Percentiles rank a stretch among this genome's conserved stretches.
These are phyloP conservation scores for Sapria himalayana DNA, from an alignment of 345 rosid species.

Conservation along the genomic window DNA sequence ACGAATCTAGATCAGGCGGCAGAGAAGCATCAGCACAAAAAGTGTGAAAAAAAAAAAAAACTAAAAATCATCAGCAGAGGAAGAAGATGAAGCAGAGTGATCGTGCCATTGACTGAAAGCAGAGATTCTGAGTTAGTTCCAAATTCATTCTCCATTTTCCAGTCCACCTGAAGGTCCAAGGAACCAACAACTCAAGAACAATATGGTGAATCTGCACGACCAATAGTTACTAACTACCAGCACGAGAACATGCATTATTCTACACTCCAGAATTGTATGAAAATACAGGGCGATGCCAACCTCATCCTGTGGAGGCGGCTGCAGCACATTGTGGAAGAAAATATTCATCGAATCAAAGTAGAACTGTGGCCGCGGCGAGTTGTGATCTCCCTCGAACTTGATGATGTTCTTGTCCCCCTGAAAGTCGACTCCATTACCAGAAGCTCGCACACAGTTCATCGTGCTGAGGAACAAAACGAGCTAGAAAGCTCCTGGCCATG, in stretches of 20 bases:
- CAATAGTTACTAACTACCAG: too few relatives aligned
- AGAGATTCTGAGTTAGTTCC: conserved; percentile 30
- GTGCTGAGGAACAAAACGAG: too few relatives aligned
- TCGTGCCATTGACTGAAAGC: conserved; percentile 24
- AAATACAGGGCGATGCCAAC: too few relatives aligned
- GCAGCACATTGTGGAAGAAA: conserved; percentile 88
- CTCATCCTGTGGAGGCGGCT: conserved; percentile 82
- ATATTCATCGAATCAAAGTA: conserved; percentile 90
- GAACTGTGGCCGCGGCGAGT: conserved; percentile 86
- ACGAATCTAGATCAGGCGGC: conserved; percentile 21
- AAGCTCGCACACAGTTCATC: too few relatives aligned
- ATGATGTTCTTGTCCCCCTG: conserved; percentile 98
- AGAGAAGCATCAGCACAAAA: conserved; percentile 4
- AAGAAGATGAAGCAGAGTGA: conserved; percentile 4
- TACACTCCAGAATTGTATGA: too few relatives aligned
- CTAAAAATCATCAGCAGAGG: conserved; percentile 3
- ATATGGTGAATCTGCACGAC: too few relatives aligned
- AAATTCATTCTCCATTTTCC: conserved; percentile 30
- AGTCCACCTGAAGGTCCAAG: conserved; percentile 46
- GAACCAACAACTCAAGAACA: too few relatives aligned
- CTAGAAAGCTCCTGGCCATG: too few relatives aligned
- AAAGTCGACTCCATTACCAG: too few relatives aligned
- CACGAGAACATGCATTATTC: too few relatives aligned
- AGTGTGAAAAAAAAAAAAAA: conserved; percentile 3
- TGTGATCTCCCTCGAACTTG: conserved; percentile 97